Conservation (phyloP, 768 basidiomycete genomes). For the Boletus eberwhitei region DNA sequence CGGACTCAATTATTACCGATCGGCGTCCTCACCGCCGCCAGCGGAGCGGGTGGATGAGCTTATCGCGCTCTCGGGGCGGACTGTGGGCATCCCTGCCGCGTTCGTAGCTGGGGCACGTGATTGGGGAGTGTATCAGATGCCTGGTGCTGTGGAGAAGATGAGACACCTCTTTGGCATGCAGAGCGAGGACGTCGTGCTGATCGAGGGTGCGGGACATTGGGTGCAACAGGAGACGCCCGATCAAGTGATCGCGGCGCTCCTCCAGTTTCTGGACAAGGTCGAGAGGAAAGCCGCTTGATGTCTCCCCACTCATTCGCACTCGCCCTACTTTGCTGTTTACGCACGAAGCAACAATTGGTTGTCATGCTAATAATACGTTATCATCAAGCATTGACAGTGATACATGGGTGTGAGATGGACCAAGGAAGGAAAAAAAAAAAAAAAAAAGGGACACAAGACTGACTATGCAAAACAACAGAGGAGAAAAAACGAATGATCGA, state of each 20-base stretch:
- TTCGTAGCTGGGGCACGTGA: slow-evolving; percentile 55
- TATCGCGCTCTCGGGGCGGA: slow-evolving; percentile 42
- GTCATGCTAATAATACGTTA: slow-evolving; percentile 17
- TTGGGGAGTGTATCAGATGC: slow-evolving; percentile 59
- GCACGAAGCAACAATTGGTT: slow-evolving; percentile 3
- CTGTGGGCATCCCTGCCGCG: slow-evolving; percentile 51
- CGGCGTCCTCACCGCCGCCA: slow-evolving; percentile 31
- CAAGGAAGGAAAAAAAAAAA: slow-evolving; percentile 1
- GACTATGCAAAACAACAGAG: slow-evolving; percentile 29
- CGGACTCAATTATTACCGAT: slow-evolving; percentile 57
- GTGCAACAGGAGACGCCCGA: slow-evolving; percentile 55
- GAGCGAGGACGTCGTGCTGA: slow-evolving; percentile 46
- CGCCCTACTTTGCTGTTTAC: slow-evolving; percentile 12
- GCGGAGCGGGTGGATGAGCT: slow-evolving; percentile 38
- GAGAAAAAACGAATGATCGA: slow-evolving; percentile 1
- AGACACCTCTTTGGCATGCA: slow-evolving; percentile 30
- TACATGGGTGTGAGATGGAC: slow-evolving; percentile 23
- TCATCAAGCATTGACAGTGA: slow-evolving; percentile 17
- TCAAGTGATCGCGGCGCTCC: slow-evolving; percentile 38
- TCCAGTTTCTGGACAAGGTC: slow-evolving; percentile 38
- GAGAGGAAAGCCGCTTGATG: not conserved
- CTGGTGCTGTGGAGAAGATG: slow-evolving; percentile 49
- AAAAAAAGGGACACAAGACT: not conserved
- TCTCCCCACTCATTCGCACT: not conserved
- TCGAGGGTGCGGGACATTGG: slow-evolving; percentile 62